Evolutionary conservation across 352 stramenopile genomes (phyloP), one percentile per base, ranked within the genome.

Genomic region (Phytopythium montanum): DNA sequence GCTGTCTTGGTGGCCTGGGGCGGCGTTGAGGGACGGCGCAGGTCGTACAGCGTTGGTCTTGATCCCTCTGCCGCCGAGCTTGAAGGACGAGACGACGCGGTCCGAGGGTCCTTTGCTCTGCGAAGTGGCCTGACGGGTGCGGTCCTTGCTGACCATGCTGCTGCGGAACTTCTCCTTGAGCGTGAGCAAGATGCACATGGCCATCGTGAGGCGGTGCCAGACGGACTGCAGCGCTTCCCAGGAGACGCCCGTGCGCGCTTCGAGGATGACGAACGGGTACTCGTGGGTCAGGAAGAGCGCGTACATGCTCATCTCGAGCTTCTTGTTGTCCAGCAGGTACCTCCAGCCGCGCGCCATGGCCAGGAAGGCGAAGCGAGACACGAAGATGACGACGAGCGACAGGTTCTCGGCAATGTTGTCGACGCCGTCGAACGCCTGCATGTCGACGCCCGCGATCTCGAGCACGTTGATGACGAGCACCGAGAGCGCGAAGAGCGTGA

Each of bases 201-300:
- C 41, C 21, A 76, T 44, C 21, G 62, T 61, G 7, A 66, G 39
- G 5, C 71, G 68, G 56, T 72, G 66, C 44, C 68, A 79, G 13
- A 72, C 45, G 13, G 59, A 62, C 39, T 76, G 62, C 9, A 79
- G 50, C 34, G 63, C 61, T 49, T 74, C 62, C 68, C 68, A 79
- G 7, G 56, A 68, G 1, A 60, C 23, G 2, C 46, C 48, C 6
- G 68, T 79, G 18, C 41, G 9, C 44, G 41, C 39, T 19, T 72
- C 54, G 13, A 76, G 44, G 36, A 76, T n/a, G 18, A 61, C 61
- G 59, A 77, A 80, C n/a, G 63, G 60, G 46, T 77, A 73, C 58
- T 80, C 62, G 59, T 74, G 66, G 36, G 66, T 64, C 19, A 59
- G 41, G 51, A 80, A 77, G n/a, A 77, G 49, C 45, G 25, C 6